Evolutionary conservation across 805 yeast genomes (phyloP), one percentile per base, ranked within the genome.

Genomic region (Wickerhamomyces silvicola): DNA sequence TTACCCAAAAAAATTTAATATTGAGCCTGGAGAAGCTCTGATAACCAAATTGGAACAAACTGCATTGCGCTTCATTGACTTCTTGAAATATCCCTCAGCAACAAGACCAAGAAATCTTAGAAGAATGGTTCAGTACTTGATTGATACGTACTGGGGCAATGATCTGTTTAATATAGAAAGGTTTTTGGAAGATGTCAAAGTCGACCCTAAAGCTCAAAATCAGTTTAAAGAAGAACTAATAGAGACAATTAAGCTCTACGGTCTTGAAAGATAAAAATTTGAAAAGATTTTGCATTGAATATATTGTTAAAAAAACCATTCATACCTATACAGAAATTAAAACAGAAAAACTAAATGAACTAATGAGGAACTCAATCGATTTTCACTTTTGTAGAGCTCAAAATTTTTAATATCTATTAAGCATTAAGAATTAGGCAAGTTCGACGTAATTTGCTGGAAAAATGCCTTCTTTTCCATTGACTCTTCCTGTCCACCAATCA

Each of bases 401-500:
- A 22, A 11, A 13, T 7, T 6, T 10, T 10, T 11, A 22, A 7
- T 11, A 22, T 11, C 10, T 5, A 22, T 8, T 8, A 20, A 8
- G 22, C 10, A 8, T 8, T 8, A 8, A 8, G 10, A 27, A 14
- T 37, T 18, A 62, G 10, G 64, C 68, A 48, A 88, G 59, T 54
- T 88, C 94, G 26, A 90, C 97, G 53, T 90, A 90, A 56, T 90
- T 90, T 3, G 98, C 98, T 8, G 98, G 98, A 71, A 90, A 90
- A 15, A 88, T 88, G 26, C 98, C 98, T 48, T 84, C 85, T 39
- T 61, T 62, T 10, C 94, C 90, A 45, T 82, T 83, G 33, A 77
- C 64, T 54, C 82, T 77, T 18, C 98, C 98, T 0, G 96, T 86
- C 98, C 98, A 92, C 98, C 98, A 92, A 56, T 92, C 97, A 56